These are phyloP conservation scores for Psilocybe subaeruginosa DNA, from an alignment of 768 basidiomycete species.

Conservation along the genomic window DNA sequence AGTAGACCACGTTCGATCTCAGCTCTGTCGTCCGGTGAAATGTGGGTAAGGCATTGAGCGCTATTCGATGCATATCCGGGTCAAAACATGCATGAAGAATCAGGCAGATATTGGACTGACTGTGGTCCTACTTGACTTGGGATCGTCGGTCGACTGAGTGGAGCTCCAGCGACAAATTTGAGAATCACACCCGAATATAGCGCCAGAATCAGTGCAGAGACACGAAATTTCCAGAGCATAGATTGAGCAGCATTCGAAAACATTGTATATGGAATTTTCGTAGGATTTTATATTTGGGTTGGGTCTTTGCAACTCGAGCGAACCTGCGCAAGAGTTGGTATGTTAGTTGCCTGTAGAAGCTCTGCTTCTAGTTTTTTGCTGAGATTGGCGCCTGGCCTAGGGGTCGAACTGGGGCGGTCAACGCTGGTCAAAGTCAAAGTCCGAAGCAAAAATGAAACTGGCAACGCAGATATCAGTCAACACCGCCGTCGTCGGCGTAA, in stretches of 20 bases:
- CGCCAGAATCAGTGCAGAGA: background rate
- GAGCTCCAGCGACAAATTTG: background rate
- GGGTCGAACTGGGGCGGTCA: background rate
- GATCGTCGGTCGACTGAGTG: background rate
- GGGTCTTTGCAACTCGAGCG: background rate
- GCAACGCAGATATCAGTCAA: background rate
- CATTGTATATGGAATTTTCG: background rate
- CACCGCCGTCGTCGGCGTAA: background rate
- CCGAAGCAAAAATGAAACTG: background rate
- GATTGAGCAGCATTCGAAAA: background rate
- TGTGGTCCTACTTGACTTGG: constrained; percentile 4
- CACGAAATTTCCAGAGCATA: background rate
- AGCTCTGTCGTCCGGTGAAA: background rate
- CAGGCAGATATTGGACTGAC: background rate
- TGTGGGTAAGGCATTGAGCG: constrained; percentile 6
- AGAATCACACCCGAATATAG: background rate
- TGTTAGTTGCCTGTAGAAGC: background rate
- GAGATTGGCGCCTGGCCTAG: background rate
- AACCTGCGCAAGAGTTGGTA: background rate
- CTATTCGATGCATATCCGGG: background rate
- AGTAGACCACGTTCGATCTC: constrained; percentile 2
- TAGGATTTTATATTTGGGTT: background rate
- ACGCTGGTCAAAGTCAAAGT: background rate
- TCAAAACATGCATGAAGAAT: background rate
- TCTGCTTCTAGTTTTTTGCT: background rate